phyloP scores from a whole-genome alignment of 345 rosid genomes.

The Dovyalis caffra region DNA sequence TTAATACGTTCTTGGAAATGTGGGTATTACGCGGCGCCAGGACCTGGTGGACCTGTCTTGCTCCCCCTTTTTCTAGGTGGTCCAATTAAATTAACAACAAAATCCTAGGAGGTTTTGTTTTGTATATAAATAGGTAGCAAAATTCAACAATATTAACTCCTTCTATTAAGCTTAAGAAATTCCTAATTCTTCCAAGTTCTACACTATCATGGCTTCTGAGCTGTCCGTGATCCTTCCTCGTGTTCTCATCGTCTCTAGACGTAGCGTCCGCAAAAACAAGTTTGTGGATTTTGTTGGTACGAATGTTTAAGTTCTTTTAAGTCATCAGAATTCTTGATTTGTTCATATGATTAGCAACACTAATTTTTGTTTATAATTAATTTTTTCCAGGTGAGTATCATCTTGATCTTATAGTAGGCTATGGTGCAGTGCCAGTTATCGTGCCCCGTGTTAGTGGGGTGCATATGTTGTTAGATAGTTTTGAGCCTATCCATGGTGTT shows the following conservation, averaged over 20 bases:
- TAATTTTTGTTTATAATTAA: not conserved
- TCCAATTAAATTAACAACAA: not conserved
- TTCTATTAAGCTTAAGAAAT: too few species aligned
- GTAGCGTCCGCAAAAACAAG: constrained; percentile 28
- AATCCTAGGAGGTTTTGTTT: not conserved
- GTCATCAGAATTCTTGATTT: not conserved
- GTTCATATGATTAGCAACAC: not conserved
- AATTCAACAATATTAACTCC: too few species aligned
- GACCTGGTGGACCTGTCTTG: not conserved
- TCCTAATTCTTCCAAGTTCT: not conserved
- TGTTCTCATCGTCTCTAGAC: constrained; percentile 30
- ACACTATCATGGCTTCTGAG: constrained; percentile 6
- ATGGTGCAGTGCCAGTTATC: constrained; percentile 84
- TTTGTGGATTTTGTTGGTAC: constrained; percentile 30
- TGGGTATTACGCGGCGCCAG: constrained; percentile 22
- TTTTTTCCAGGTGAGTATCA: constrained; percentile 85
- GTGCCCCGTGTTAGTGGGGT: constrained; percentile 81
- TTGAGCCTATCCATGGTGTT: constrained; percentile 92
- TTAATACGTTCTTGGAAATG: not conserved
- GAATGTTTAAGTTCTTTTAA: not conserved
- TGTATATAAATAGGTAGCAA: constrained; percentile 10
- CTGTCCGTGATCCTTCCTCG: constrained; percentile 24
- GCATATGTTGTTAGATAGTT: constrained; percentile 67
- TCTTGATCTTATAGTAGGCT: constrained; percentile 72
- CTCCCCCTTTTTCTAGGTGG: not conserved